Evolutionary conservation across 352 stramenopile species (phyloP), one percentile per base, ranked within the genome.

Genomic region (Phytophthora brassicae): DNA sequence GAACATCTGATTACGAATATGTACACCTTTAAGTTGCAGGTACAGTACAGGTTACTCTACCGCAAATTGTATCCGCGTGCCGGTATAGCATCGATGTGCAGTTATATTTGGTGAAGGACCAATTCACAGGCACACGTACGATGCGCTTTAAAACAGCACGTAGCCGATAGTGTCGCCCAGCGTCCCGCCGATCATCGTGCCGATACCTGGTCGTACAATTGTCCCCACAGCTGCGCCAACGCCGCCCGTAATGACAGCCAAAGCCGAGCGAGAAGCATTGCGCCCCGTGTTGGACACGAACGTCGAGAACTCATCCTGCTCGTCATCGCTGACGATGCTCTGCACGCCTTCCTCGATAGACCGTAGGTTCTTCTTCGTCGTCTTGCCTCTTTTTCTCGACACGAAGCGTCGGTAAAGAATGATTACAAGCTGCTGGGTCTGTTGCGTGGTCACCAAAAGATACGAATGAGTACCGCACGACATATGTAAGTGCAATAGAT

Each of bases 111-210:
- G 31, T 45, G 20, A n/a, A 23, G 45, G 5, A 26, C 33, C 11
- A 13, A n/a, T 43, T 14, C 31, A 38, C 44, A 19, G 39, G 28
- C n/a, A n/a, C n/a, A n/a, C n/a, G n/a, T n/a, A n/a, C n/a, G 26
- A 4, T 31, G 26, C 26, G 39, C n/a, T 70, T 50, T 66, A 68
- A 60, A 89, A 86, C 54, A 92, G 58, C 46, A 89, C 70, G 75
- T 94, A 94, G 16, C 67, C 83, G 60, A 92, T 77, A n/a, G 83
- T 83, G 57, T 94, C 86, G 35, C 86, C 86, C 19, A 94, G 61
- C 49, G 79, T 89, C 23, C 81, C 83, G 24, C 86, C 86, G 57
- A 94, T 79, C 38, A 92, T 70, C 41, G 86, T 94, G 68, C 86
- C 86, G 11, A 89, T 68, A 36, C 86, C 86, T 47, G 86, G 86